A percentile compares a stretch with the other conserved stretches of the same genome.
Conservation (phyloP, 1,139 yeast species). For the Geotrichum carabidarum region DNA sequence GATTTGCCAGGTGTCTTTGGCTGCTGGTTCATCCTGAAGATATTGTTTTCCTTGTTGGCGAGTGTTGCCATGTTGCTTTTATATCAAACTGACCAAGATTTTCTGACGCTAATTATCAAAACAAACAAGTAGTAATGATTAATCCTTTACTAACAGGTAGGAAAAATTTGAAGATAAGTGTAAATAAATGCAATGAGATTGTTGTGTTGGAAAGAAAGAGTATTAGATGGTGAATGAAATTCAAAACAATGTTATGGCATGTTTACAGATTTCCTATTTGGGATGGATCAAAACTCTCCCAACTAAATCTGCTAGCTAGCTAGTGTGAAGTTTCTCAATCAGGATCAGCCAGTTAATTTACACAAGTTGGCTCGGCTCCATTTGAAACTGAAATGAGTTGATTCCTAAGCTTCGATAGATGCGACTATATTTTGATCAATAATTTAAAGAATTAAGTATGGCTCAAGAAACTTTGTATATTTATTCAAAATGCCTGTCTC, state of each 20-base stretch:
- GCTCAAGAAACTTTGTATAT: too few species aligned
- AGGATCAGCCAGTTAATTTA: background rate
- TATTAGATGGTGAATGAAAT: background rate
- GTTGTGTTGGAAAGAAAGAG: too few species aligned
- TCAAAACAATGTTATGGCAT: background rate
- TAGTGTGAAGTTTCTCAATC: background rate
- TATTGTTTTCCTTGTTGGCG: slow-evolving; percentile 10
- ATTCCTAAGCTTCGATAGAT: too few species aligned
- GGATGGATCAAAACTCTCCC: background rate
- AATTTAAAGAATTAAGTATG: too few species aligned
- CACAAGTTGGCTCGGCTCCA: background rate
- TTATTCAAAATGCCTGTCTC: background rate
- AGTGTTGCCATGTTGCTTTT: slow-evolving; percentile 9
- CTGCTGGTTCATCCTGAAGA: slow-evolving; percentile 1
- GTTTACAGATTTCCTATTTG: background rate
- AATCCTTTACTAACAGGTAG: background rate
- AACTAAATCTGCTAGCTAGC: background rate
- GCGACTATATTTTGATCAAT: too few species aligned
- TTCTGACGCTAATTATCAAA: background rate
- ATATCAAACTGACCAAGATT: background rate
- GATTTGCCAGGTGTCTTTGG: slow-evolving; percentile 8
- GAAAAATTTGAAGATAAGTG: background rate
- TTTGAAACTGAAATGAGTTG: background rate
- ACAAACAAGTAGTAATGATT: background rate
- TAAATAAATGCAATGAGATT: background rate